Conservation (phyloP, 129 eudicot genomes). For the Silybum marianum region DNA sequence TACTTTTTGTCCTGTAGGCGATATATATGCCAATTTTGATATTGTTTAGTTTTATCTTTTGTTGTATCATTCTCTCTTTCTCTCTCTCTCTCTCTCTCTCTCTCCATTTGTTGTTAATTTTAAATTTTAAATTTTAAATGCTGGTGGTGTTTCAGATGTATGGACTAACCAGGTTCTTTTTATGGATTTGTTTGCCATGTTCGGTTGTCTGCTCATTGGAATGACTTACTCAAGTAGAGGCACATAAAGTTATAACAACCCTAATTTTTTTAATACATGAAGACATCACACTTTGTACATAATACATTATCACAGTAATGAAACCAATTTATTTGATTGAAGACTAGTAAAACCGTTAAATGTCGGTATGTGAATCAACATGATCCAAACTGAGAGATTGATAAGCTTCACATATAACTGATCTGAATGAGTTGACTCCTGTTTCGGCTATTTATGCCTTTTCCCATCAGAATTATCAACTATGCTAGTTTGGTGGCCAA, state of each 20-base stretch:
- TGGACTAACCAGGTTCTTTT: no score
- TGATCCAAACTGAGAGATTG: not conserved
- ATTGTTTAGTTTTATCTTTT: not conserved
- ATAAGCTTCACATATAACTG: not conserved
- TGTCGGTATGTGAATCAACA: not conserved
- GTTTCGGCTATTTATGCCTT: not conserved
- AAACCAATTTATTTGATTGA: not conserved
- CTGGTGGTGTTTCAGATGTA: no score
- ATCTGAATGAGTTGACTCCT: not conserved
- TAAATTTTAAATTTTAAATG: not conserved
- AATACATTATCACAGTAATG: not conserved
- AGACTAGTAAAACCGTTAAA: not conserved
- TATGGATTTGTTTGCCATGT: no score
- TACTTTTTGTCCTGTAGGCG: slow-evolving; percentile 24
- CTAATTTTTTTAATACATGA: not conserved
- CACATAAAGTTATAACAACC: not conserved
- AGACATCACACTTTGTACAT: not conserved
- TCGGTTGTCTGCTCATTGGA: no score
- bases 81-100: not conserved
- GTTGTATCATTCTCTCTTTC: not conserved
- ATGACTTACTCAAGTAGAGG: no score
- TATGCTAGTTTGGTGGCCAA: not conserved
- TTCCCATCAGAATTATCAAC: not conserved
- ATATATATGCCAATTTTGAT: slow-evolving; percentile 8
- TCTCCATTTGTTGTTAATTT: not conserved